Evolutionary conservation across 805 yeast species (phyloP), one percentile per base, ranked within the genome.

Genomic region (Candida mattraensis): DNA sequence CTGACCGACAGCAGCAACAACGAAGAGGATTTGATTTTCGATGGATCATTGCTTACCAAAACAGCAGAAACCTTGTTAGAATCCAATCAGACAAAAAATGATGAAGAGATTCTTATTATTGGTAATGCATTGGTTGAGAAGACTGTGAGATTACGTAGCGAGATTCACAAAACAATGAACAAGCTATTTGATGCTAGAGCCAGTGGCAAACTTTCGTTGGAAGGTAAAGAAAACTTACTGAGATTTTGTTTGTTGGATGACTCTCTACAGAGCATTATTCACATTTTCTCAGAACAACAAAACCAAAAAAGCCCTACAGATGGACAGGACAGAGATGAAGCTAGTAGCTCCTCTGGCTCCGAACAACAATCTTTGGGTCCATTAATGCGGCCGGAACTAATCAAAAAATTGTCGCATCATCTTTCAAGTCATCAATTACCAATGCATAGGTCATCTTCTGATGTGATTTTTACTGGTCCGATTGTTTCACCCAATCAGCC

Each of bases 41-140:
- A 83, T 61, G 93, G 91, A 5, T 73, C 87, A 0, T 63, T 84
- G 38, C 67, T 84, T 31, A 80, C 87, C 50, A 82, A 81, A 55
- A 74, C 87, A 2, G 91, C 89, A 0, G 87, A 80, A 42, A 74
- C 76, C 40, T 58, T 84, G 36, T 58, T 84, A 36, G 74, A 67
- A 32, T 65, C 60, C 19, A 64, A 61, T 40, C 51, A 52, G 30
- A 33, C 46, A 7, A 44, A 46, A 23, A 60, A 54, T 27, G 63
- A 55, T 24, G 58, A 56, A 25, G 66, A 63, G 25, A 72, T 72
- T 42, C 62, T 58, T 32, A 65, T 73, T 33, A 67, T 76, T 37
- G 63, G 71, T 21, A 66, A 68, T 44, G 77, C 80, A 0, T 60
- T 76, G 32, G 63, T 75, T 30, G 74, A 74, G 42, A 64, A 76